Evolutionary conservation across 2,329 filamentous ascomycete species (phyloP).

Genomic region (Scortechinia acanthostroma): DNA sequence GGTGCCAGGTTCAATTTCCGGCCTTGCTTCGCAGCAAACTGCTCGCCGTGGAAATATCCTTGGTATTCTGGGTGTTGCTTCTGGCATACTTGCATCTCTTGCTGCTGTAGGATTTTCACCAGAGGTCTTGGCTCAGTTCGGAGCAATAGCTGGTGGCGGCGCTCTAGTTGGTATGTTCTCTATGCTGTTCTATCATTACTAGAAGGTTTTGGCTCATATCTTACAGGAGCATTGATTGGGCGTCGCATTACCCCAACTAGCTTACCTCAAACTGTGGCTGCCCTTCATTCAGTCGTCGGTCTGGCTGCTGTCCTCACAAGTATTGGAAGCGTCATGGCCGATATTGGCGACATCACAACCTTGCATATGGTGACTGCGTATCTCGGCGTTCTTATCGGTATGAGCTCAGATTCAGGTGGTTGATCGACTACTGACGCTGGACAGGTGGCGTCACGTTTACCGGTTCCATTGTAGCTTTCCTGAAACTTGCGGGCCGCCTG

Average conservation of each 20-base stretch:
- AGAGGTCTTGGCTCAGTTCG: conserved; percentile 74
- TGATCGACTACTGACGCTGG: conserved; percentile 19
- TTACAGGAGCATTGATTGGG: conserved; percentile 66
- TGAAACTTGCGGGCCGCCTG: conserved; percentile 80
- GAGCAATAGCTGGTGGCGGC: conserved; percentile 67
- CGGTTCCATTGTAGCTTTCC: conserved; percentile 79
- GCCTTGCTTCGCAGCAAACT: conserved; percentile 74
- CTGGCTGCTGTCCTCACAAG: conserved; percentile 82
- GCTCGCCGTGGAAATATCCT: conserved; percentile 80
- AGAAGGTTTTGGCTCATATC: conserved; percentile 5
- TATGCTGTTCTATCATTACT: no score
- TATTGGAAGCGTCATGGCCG: conserved; percentile 76
- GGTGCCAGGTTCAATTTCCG: conserved; percentile 56
- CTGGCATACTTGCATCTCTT: conserved; percentile 76
- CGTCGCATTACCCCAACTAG: conserved; percentile 82
- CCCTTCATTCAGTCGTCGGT: conserved; percentile 83
- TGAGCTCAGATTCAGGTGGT: conserved; percentile 11
- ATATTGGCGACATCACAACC: conserved; percentile 64
- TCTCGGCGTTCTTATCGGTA: conserved; percentile 77
- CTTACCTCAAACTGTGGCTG: conserved; percentile 81
- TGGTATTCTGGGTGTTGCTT: conserved; percentile 76
- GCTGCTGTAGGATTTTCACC: conserved; percentile 74
- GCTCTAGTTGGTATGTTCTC: conserved; percentile 47
- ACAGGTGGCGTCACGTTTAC: conserved; percentile 87
- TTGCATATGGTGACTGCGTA: conserved; percentile 82